Conservation (phyloP, 257 asterid species). For the Datura wrightii region DNA sequence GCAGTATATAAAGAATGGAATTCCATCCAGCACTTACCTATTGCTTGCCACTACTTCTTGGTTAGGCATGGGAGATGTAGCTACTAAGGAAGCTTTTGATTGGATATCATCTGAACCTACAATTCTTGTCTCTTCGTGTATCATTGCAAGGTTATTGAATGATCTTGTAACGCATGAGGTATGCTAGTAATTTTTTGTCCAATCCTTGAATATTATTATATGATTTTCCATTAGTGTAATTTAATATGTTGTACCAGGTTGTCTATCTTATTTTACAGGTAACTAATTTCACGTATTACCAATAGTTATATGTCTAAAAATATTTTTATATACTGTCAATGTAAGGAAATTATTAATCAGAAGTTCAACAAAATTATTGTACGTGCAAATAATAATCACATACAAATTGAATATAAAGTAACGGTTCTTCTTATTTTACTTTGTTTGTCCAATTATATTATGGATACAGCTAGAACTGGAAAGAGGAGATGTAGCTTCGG, state of each 20-base stretch:
- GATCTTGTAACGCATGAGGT: constrained; percentile 38
- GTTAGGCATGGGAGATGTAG: constrained; percentile 35
- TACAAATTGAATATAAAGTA: not conserved
- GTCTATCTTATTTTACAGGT: no score
- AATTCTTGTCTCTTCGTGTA: constrained; percentile 32
- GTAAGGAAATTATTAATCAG: no score
- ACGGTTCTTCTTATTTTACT: not conserved
- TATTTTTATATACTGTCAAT: no score
- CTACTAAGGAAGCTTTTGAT: constrained; percentile 31
- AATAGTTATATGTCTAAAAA: no score
- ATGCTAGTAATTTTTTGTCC: not conserved
- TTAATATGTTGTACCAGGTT: no score
- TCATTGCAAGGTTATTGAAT: constrained; percentile 43
- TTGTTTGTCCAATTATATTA: not conserved
- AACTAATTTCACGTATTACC: no score
- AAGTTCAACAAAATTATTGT: not conserved
- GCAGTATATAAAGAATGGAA: constrained; percentile 37
- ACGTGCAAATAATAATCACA: not conserved
- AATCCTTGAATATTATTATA: no score
- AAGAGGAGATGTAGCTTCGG: constrained; percentile 24
- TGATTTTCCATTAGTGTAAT: no score
- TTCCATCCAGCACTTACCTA: not conserved
- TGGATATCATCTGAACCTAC: constrained; percentile 45
- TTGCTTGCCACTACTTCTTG: constrained; percentile 32
- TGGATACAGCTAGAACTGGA: not conserved